Evolutionary conservation across 2,329 filamentous ascomycete species (phyloP), one percentile per base, ranked within the genome.

Genomic region (Monilinia fructicola): DNA sequence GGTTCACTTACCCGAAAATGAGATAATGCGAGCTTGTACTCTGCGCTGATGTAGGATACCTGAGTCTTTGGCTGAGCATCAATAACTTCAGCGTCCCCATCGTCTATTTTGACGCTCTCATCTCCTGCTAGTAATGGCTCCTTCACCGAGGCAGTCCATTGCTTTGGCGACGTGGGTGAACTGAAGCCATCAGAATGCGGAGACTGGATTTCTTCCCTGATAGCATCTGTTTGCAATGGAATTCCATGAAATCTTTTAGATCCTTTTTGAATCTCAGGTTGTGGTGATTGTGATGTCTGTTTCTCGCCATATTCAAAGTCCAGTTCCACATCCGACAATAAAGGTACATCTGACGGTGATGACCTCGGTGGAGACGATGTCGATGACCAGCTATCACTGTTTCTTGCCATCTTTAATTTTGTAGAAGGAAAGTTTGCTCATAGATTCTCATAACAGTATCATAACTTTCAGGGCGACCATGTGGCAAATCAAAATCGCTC

Each of bases 41-140:
- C 62, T 16, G 62, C 40, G 4, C 53, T 52, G 14, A 64, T 58
- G 31, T 58, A 38, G 12, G 42, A n/a, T 28, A 6, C n/a, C 16
- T 38, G 58, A 4, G 42, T 21, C 28, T 50, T 58, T 26, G 53
- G 23, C n/a, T 58, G 53, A 26, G 18, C 2, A 14, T 28, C 23
- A 58, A 38, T 14, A 40, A 26, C 53, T 28, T 26, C 42, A 10
- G 16, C 44, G 18, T 40, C 44, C 7, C 16, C 28, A 38, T 21
- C 28, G 28, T 48, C 53, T 28, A 31, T 40, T 21, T 48, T 21
- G 3, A 35, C 14, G 16, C 16, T 42, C n/a, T 58, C 53, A 6
- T 50, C 42, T n/a, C 31, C 62, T 58, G 10, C 42, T 50, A 64
- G 18, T 38, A 64, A 50, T 12, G 62, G 62, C 42, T 64, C 62